Base-by-base conservation (phyloP, 2,329 filamentous ascomycete species). In the Beauveria rudraprayagi region DNA sequence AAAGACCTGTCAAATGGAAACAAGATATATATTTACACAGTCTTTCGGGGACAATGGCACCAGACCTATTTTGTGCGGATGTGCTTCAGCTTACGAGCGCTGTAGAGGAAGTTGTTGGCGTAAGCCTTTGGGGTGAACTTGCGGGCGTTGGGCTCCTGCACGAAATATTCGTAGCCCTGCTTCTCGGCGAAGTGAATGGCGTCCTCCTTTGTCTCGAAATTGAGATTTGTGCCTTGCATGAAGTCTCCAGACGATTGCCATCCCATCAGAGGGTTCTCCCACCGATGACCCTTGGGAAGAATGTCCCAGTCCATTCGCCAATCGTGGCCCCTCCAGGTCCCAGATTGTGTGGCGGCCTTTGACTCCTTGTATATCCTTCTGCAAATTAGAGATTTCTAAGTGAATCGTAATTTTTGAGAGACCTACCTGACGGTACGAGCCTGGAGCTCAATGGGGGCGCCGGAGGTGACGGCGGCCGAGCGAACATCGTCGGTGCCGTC, bases 231-330 rank as follows among this genome's bases (percentile, higher is more conserved):
- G 70, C 92, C 93, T 76, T 99, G 92, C 91, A 99, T 94, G 72
- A 85, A 86, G 76, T 99, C 94, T 61, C 83, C 93, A 19, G 92
- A 95, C 26, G 93, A 97, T 74, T 97, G 92, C 95, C 95, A 99
- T 63, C 94, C 94, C 85, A 99, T 99, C 73, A 99, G 78, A 52
- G 89, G 91, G 78, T 99, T 99, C 80, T 99, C 94, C 95, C 94
- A 99, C 69, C 94, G 85, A 77, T 97, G 91, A 64, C 94, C 94
- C 79, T 95, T 97, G 69, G 82, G 77, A 37, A 97, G 82, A 54
- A 96, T 86, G 73, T 99, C 94, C 94, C 94, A 99, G 75, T 99
- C 94, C 92, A 99, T 95, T 56, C 92, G 88, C 94, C 94, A 99
- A 70, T 89, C 84, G 72, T 90, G 85, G 61, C 84, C 79, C 72